Percentiles rank a stretch among this genome's conserved stretches.
Conservation (phyloP, 176 grass and related monocot genomes). For the Themeda triandra region DNA sequence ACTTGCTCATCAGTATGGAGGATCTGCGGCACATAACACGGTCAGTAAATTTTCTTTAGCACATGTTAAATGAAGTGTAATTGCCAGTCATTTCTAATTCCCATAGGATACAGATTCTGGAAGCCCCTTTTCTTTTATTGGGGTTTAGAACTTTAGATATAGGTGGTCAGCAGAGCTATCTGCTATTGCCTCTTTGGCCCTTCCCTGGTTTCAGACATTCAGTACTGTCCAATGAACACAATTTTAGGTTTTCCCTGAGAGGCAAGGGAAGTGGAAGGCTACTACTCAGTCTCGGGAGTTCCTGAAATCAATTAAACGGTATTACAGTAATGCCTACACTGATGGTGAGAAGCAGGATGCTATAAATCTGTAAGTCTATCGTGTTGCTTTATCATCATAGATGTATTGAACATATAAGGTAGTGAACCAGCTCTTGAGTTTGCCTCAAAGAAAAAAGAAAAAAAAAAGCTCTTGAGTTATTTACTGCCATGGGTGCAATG, state of each 20-base stretch:
- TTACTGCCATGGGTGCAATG: conserved; percentile 23
- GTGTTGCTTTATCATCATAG: conserved; percentile 15
- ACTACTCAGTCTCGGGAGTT: conserved; percentile 96
- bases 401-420: not conserved
- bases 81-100: not conserved
- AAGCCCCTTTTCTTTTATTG: not conserved
- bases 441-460: no score
- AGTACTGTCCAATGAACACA: not conserved
- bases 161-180: not conserved
- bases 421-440: not conserved
- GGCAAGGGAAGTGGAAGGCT: conserved; percentile 98
- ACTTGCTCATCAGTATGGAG: conserved; percentile 95
- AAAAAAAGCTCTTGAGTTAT: no score
- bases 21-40: conserved; percentile 93
- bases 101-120: not conserved
- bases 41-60: conserved; percentile 34
- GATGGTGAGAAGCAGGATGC: conserved; percentile 99
- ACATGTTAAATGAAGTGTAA: not conserved
- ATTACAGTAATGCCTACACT: conserved; percentile 96
- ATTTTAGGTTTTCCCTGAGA: conserved; percentile 89
- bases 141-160: not conserved
- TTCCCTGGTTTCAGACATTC: conserved; percentile 5
- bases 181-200: not conserved
- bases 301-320: conserved; percentile 91
- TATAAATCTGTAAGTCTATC: conserved; percentile 84